These are phyloP conservation scores for Acorus gramineus DNA, from an alignment of 106 monocot species.

Conservation along the genomic window DNA sequence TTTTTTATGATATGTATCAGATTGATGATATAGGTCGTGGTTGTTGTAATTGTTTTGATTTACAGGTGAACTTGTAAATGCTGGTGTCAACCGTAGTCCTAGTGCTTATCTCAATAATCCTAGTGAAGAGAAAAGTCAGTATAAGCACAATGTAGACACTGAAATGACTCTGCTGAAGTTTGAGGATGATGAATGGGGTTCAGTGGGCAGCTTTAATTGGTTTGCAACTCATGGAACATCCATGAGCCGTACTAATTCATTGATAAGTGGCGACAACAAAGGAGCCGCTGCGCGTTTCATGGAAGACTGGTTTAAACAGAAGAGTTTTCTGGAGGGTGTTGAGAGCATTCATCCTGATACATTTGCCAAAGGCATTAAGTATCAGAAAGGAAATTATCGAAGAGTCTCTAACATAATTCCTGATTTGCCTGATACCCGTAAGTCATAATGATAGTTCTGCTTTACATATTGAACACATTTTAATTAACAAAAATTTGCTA, in stretches of 20 bases:
- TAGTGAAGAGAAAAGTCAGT: conserved; percentile 46
- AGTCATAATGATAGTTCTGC: neutral
- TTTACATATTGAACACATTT: too few species aligned
- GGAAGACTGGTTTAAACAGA: conserved; percentile 77
- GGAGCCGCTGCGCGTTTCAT: conserved; percentile 94
- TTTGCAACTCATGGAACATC: conserved; percentile 98
- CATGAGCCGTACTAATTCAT: conserved; percentile 77
- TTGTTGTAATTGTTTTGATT: conserved; percentile 1
- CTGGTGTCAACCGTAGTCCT: conserved; percentile 83
- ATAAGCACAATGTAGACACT: conserved; percentile 66
- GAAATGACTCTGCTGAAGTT: conserved; percentile 90
- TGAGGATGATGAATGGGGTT: conserved; percentile 71
- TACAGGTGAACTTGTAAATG: conserved; percentile 85
- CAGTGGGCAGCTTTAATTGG: conserved; percentile 88
- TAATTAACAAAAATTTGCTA: too few species aligned
- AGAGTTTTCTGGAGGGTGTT: conserved; percentile 19
- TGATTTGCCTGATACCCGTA: conserved; percentile 39
- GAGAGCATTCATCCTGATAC: conserved; percentile 5
- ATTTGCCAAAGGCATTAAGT: conserved; percentile 9
- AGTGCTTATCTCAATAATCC: conserved; percentile 89
- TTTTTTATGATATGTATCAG: too few species aligned
- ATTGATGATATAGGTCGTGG: neutral
- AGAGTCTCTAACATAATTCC: conserved; percentile 58
- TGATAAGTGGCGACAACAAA: conserved; percentile 94
- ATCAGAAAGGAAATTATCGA: conserved; percentile 16